Evolutionary conservation across 2,329 filamentous ascomycete species (phyloP).

Genomic region (Clonostachys solani): DNA sequence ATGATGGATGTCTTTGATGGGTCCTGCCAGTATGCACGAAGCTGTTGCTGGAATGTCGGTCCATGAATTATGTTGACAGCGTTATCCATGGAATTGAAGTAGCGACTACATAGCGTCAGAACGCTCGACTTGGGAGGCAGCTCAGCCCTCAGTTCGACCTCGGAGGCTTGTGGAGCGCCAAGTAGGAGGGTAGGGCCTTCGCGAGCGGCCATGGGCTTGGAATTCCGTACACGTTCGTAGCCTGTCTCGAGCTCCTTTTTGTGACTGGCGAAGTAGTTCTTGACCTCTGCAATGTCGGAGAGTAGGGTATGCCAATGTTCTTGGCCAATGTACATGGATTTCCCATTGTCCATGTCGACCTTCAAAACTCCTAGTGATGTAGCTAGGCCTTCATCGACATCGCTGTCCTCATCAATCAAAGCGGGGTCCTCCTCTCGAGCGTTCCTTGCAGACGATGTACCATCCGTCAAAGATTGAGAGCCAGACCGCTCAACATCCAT

Average conservation of each 20-base stretch:
- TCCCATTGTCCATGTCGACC: conserved; percentile 71
- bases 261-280: conserved; percentile 80
- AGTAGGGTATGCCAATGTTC: conserved; percentile 81
- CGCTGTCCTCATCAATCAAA: conserved; percentile 56
- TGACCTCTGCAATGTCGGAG: conserved; percentile 85
- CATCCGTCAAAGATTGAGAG: conserved; percentile 33
- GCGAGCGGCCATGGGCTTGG: conserved; percentile 54
- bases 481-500: conserved; percentile 27
- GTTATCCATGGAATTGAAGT: conserved; percentile 78
- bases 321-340: conserved; percentile 77
- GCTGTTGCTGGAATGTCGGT: conserved; percentile 77
- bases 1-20: conserved; percentile 69
- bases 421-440: conserved; percentile 52
- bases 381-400: conserved; percentile 64
- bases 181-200: conserved; percentile 77
- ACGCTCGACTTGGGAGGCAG: conserved; percentile 79
- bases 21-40: conserved; percentile 63
- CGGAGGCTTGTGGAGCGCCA: conserved; percentile 66
- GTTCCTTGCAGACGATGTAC: conserved; percentile 37
- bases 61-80: conserved; percentile 74
- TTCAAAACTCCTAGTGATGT: conserved; percentile 79
- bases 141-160: conserved; percentile 72
- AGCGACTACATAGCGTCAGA: conserved; percentile 81
- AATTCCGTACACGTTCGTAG: conserved; percentile 68
- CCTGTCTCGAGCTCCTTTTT: conserved; percentile 87